Conservation (phyloP, 2,329 filamentous ascomycete genomes). For the Botrytis byssoidea region DNA sequence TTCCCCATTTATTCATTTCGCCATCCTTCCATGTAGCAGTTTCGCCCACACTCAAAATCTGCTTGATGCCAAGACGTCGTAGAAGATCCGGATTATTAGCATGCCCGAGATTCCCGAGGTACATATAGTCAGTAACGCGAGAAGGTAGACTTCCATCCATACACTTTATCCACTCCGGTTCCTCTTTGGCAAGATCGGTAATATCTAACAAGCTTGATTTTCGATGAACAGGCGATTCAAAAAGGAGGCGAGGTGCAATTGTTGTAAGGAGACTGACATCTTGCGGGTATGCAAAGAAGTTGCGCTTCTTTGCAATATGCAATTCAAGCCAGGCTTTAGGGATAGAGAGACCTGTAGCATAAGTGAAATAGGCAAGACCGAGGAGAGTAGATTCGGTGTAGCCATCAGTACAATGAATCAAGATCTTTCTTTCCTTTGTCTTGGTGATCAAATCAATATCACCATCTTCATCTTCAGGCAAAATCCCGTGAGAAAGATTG, state of each 20-base stretch:
- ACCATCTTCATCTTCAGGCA: constrained; percentile 46
- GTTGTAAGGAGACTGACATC: constrained; percentile 80
- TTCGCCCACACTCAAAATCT: constrained; percentile 91
- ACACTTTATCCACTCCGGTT: constrained; percentile 77
- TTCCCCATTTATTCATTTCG: constrained; percentile 69
- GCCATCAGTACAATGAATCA: constrained; percentile 92
- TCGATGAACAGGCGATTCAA: constrained; percentile 59
- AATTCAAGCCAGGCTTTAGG: constrained; percentile 85
- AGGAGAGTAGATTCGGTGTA: constrained; percentile 94
- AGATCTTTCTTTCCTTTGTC: constrained; percentile 57
- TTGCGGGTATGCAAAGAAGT: constrained; percentile 94
- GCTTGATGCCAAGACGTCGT: constrained; percentile 74
- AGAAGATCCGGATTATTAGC: constrained; percentile 91
- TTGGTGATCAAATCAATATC: constrained; percentile 53
- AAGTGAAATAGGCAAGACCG: constrained; percentile 89
- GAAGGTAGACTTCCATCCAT: constrained; percentile 91
- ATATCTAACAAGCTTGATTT: constrained; percentile 54
- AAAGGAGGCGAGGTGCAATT: constrained; percentile 73
- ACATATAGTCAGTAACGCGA: constrained; percentile 88
- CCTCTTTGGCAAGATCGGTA: constrained; percentile 51
- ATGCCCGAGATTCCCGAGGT: constrained; percentile 88
- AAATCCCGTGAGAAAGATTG: constrained; percentile 49
- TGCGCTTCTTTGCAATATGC: constrained; percentile 76
- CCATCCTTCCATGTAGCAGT: constrained; percentile 75
- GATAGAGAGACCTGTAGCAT: constrained; percentile 75